These are phyloP conservation scores for Fusarium stilboides DNA, from an alignment of 2,329 filamentous ascomycete species.

Conservation along the genomic window DNA sequence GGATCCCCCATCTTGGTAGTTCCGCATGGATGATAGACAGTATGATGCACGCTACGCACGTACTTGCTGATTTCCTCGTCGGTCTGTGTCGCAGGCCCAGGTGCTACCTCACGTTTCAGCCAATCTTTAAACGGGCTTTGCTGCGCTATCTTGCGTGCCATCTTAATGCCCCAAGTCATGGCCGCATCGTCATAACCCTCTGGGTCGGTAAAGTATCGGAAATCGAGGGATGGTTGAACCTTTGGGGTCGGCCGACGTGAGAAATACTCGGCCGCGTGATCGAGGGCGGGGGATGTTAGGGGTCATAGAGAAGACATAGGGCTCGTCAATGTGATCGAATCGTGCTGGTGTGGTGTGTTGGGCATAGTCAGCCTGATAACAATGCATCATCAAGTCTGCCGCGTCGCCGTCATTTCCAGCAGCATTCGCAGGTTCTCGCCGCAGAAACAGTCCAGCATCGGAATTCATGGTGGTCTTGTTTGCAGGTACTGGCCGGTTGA, in stretches of 20 bases:
- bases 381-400: slow-evolving; percentile 95
- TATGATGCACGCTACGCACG: slow-evolving; percentile 84
- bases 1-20: slow-evolving; percentile 93
- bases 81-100: slow-evolving; percentile 79
- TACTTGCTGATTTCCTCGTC: slow-evolving; percentile 89
- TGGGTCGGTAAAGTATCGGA: slow-evolving; percentile 90
- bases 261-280: slow-evolving; percentile 82
- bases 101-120: slow-evolving; percentile 86
- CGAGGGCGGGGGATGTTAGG: slow-evolving; percentile 90
- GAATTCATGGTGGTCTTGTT: slow-evolving; percentile 94
- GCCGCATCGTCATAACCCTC: slow-evolving; percentile 89
- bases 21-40: slow-evolving; percentile 90
- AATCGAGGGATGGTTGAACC: slow-evolving; percentile 87
- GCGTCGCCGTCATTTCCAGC: slow-evolving; percentile 78
- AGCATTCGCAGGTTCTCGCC: slow-evolving; percentile 80
- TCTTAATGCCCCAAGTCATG: slow-evolving; percentile 82
- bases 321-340: slow-evolving; percentile 68
- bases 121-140: slow-evolving; percentile 84
- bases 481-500: slow-evolving; percentile 80
- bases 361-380: slow-evolving; percentile 94
- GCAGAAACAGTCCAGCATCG: slow-evolving; percentile 89
- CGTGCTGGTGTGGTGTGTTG: slow-evolving; percentile 87
- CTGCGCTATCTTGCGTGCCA: slow-evolving; percentile 82
- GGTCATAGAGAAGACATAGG: slow-evolving; percentile 94
- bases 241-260: slow-evolving; percentile 80